These are phyloP conservation scores for Aspergillus nomiae DNA, from an alignment of 2,329 filamentous ascomycete genomes.

Conservation along the genomic window DNA sequence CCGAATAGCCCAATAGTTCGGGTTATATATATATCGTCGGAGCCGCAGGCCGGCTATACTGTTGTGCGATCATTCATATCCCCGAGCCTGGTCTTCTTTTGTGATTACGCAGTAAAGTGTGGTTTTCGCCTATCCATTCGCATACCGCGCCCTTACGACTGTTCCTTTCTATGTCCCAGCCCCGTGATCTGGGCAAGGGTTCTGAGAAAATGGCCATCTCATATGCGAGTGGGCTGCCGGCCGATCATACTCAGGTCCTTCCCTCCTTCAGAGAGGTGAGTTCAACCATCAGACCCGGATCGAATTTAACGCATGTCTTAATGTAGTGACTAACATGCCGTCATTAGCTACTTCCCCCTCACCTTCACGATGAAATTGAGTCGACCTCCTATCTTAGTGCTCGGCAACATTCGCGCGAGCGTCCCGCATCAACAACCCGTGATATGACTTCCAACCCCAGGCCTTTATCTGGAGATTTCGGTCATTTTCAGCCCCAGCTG, in stretches of 20 bases:
- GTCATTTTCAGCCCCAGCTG: conserved; percentile 21
- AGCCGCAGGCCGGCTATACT: conserved; percentile 24
- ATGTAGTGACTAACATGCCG: conserved; percentile 11
- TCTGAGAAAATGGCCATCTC: conserved; percentile 41
- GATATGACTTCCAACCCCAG: conserved; percentile 33
- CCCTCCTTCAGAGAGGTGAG: conserved; percentile 44
- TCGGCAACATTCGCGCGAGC: conserved; percentile 32
- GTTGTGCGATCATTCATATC: not conserved
- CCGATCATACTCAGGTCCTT: conserved; percentile 36
- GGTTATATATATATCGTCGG: not conserved
- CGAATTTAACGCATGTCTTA: not conserved
- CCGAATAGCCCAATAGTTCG: not conserved
- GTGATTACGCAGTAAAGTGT: not conserved
- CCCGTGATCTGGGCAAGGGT: conserved; percentile 35
- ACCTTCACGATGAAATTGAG: conserved; percentile 46
- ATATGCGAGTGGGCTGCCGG: conserved; percentile 36
- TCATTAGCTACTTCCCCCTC: conserved; percentile 40
- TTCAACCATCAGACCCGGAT: not conserved
- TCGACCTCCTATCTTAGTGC: conserved; percentile 37
- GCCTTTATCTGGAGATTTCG: conserved; percentile 30
- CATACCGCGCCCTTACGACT: not conserved
- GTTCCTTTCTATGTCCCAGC: conserved; percentile 39
- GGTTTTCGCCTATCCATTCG: not conserved
- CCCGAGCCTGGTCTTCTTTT: not conserved
- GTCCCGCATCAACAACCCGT: conserved; percentile 30